Conservation (phyloP, 202 grass and related monocot genomes). For the Zoysia matrella region DNA sequence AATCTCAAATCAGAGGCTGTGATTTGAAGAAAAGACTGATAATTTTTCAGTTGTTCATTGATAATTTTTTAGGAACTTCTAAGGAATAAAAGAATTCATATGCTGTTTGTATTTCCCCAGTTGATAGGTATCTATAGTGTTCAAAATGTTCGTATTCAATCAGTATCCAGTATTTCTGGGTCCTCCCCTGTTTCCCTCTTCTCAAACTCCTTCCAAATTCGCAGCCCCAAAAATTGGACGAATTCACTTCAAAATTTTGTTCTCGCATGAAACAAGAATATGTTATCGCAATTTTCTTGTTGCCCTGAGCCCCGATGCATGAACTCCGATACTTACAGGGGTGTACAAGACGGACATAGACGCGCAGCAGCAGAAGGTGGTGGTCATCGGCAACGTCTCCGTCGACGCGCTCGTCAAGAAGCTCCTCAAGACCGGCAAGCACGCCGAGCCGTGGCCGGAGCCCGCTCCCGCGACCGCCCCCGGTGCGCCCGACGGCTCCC, state of each 20-base stretch:
- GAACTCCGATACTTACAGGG: slow-evolving; percentile 43
- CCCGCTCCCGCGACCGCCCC: neutral
- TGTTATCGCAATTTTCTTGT: too few species aligned
- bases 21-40: neutral
- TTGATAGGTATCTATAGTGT: neutral
- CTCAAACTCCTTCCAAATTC: too few species aligned
- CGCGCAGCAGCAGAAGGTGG: slow-evolving; percentile 83
- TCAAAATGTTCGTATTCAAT: too few species aligned
- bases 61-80: too few species aligned
- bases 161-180: too few species aligned
- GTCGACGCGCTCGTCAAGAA: slow-evolving; percentile 79
- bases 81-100: neutral
- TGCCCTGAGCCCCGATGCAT: neutral
- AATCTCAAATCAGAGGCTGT: neutral
- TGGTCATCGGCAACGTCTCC: slow-evolving; percentile 83
- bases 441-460: slow-evolving; percentile 93
- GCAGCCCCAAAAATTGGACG: too few species aligned
- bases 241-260: too few species aligned
- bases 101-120: neutral
- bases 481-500: slow-evolving; percentile 1
- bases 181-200: slow-evolving; percentile 3
- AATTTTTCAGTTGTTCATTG: too few species aligned
- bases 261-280: too few species aligned
- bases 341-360: slow-evolving; percentile 93
- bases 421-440: slow-evolving; percentile 88